Percentiles rank a stretch among this genome's conserved stretches.
Evolutionary conservation across 2,329 filamentous ascomycete species (phyloP).

Genomic region (Beauveria medogensis): DNA sequence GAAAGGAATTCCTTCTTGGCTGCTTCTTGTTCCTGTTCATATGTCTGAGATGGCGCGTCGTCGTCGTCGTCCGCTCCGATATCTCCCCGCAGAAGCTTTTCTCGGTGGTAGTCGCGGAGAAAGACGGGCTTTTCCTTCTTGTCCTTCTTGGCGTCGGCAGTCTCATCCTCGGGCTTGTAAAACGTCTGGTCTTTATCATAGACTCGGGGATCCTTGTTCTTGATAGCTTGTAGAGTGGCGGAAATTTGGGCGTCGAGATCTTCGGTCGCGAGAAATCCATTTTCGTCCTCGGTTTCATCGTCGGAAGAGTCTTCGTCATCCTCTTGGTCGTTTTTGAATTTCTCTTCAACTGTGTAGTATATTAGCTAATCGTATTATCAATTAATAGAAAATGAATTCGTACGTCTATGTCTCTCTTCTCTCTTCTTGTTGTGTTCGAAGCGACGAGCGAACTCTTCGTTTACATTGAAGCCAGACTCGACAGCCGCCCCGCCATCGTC

Average conservation of each 20-base stretch:
- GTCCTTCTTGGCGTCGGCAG: constrained; percentile 27
- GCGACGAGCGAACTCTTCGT: constrained; percentile 77
- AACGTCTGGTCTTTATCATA: constrained; percentile 78
- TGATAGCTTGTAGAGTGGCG: constrained; percentile 79
- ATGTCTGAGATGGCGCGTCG: constrained; percentile 55
- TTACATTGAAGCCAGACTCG: constrained; percentile 63
- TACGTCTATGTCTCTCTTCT: constrained; percentile 69
- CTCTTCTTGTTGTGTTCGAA: constrained; percentile 98
- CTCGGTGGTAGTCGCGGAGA: constrained; percentile 82
- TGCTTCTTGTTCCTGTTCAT: constrained; percentile 80
- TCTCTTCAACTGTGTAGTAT: constrained; percentile 68
- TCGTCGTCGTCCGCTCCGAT: constrained; percentile 52
- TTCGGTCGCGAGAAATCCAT: constrained; percentile 77
- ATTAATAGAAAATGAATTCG: constrained; percentile 18
- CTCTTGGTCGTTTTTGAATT: constrained; percentile 51
- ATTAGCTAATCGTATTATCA: constrained; percentile 17
- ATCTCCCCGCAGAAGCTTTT: constrained; percentile 73
- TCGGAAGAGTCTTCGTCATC: constrained; percentile 57
- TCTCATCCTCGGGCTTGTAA: constrained; percentile 57
- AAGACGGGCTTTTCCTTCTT: constrained; percentile 79
- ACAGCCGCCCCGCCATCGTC: constrained; percentile 34
- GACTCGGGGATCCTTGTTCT: constrained; percentile 81
- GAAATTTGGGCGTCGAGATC: constrained; percentile 80
- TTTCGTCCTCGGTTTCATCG: constrained; percentile 83
- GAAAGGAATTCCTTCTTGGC: constrained; percentile 70